Base-by-base conservation (phyloP, 345 rosid genomes). In the Conringia planisiliqua region DNA sequence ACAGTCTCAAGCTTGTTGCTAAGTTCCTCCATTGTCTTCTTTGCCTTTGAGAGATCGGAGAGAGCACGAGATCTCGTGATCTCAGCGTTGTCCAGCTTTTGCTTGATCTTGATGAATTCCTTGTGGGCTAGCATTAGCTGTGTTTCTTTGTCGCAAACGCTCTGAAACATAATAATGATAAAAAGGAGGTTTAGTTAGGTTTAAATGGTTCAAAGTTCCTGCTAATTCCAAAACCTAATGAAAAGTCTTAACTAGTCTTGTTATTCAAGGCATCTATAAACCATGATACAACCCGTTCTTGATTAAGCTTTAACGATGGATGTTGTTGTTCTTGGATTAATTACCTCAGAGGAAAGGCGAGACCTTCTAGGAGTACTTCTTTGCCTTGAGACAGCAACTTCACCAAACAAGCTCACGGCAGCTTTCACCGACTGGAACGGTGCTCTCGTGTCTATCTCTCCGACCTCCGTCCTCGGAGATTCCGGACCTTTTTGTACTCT, bases 361-460 rank as follows among this genome's bases (percentile, higher is more conserved):
- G 81, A 80, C 44, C 76, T 79, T 38, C 86, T 73, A 5, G 77
- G 81, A 44, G 82, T 75, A 24, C 77, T 67, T 70, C 58, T 79
- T 47, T 82, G 83, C 62, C 69, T 85, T 7, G 84, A 66, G 48
- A 73, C 43, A 5, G 85, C 87, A 5, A 89, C 98, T 80, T 90
- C 93, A 2, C 93, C 96, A 42, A 90, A 95, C 54, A 91, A 80
- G 60, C 86, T 90, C 59, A 95, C 97, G 13, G 99, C 97, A 16
- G 99, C 99, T 80, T 83, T 90, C 40, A 95, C 99, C 46, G 99
- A 95, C 75, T 89, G 90, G 66, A 91, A 88, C 0, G 97, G 99
- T 29, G 95, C 93, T 80, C 88, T 76, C 6, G 99, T 91, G 83
- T 95, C 99, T 60, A 91, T 95, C 86, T 94, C 98, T 66, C 98